Percentiles rank a stretch among this genome's conserved stretches.
Evolutionary conservation across 2,329 filamentous ascomycete species (phyloP).

Genomic region (Colletotrichum graminicola): DNA sequence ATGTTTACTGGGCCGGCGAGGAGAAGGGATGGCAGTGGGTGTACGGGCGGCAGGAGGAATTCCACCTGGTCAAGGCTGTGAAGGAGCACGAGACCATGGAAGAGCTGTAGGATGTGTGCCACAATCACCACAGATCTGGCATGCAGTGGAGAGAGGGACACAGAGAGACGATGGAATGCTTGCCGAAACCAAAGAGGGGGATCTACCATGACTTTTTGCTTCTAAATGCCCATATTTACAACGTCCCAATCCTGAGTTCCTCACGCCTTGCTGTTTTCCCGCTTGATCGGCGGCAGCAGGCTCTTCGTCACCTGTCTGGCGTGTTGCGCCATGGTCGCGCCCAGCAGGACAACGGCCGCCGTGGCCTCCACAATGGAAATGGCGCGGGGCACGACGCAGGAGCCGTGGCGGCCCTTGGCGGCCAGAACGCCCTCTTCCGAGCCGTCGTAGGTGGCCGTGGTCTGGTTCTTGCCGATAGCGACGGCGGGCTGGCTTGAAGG

Average conservation of each 20-base stretch:
- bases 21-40: slow-evolving; percentile 61
- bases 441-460: slow-evolving; percentile 83
- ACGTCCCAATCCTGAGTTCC: neutral
- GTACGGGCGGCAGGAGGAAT: slow-evolving; percentile 60
- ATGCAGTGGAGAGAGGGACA: neutral
- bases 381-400: slow-evolving; percentile 89
- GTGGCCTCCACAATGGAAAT: slow-evolving; percentile 93
- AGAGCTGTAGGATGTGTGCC: slow-evolving; percentile 17
- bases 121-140: neutral
- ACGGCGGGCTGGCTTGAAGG: slow-evolving; percentile 96
- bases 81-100: slow-evolving; percentile 17
- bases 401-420: slow-evolving; percentile 94
- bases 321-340: slow-evolving; percentile 87
- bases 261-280: slow-evolving; percentile 29
- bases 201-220: slow-evolving; percentile 36
- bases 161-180: neutral
- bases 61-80: slow-evolving; percentile 52
- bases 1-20: slow-evolving; percentile 60
- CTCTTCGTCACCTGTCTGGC: slow-evolving; percentile 56
- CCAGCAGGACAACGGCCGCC: slow-evolving; percentile 86
- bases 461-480: slow-evolving; percentile 91
- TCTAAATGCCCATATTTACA: slow-evolving; percentile 37
- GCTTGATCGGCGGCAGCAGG: slow-evolving; percentile 40
- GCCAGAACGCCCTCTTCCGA: slow-evolving; percentile 79
- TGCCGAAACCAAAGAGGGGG: slow-evolving; percentile 18